phyloP scores from a whole-genome alignment of 2,329 filamentous ascomycete species.

The Ceratocystis albifundus region DNA sequence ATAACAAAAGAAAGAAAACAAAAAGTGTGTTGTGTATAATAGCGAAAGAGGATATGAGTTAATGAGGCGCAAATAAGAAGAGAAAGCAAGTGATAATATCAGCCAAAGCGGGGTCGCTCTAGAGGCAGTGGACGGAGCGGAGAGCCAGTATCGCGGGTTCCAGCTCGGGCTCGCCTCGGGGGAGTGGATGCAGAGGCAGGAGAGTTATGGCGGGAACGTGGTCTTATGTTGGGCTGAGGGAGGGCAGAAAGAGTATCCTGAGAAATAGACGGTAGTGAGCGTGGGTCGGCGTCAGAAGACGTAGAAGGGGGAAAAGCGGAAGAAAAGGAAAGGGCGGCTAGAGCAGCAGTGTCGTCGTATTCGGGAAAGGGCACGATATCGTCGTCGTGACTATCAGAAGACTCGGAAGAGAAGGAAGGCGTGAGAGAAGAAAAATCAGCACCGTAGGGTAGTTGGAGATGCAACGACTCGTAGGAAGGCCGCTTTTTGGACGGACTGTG shows the following conservation, averaged over 20 bases:
- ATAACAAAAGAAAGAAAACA: background rate
- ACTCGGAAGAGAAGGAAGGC: conserved; percentile 13
- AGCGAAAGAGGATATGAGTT: background rate
- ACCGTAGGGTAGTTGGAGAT: conserved; percentile 22
- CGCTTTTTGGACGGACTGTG: conserved; percentile 18
- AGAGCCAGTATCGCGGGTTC: conserved; percentile 23
- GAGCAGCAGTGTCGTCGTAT: conserved; percentile 21
- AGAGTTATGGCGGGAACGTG: conserved; percentile 22
- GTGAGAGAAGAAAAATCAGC: conserved; percentile 19
- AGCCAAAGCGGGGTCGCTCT: conserved; percentile 23
- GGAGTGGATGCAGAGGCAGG: conserved; percentile 21
- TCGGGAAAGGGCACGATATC: conserved; percentile 22
- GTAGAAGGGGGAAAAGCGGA: conserved; percentile 1
- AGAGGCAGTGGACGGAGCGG: conserved; percentile 20
- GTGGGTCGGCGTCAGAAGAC: conserved; percentile 19
- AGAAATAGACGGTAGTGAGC: conserved; percentile 20
- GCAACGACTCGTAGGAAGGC: conserved; percentile 16
- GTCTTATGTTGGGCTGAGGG: conserved; percentile 15
- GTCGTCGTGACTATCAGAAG: conserved; percentile 13
- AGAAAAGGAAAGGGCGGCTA: conserved; percentile 20
- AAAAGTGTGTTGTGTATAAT: background rate
- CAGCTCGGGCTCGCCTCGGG: conserved; percentile 22
- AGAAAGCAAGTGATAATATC: conserved; percentile 13
- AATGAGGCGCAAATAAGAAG: conserved; percentile 1
- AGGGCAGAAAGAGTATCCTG: conserved; percentile 20